These are phyloP conservation scores for Ganoderma sp. DNA, from an alignment of 1,284 basidiomycete species.

Conservation along the genomic window DNA sequence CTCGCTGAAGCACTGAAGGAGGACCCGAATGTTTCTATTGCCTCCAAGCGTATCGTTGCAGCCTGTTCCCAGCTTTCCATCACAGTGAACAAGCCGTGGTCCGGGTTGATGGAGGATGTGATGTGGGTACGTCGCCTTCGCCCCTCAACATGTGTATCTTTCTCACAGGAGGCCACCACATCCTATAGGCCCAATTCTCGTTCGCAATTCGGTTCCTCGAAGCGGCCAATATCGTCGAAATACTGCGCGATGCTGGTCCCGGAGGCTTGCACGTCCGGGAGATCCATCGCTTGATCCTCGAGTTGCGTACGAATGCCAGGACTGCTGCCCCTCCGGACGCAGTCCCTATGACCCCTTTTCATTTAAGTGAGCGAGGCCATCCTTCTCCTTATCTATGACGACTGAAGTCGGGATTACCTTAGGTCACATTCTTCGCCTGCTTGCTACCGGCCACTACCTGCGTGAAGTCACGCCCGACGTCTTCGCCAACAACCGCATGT, in stretches of 20 bases:
- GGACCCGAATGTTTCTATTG: conserved; percentile 58
- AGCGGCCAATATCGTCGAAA: conserved; percentile 36
- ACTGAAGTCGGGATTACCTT: no score
- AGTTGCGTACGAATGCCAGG: conserved; percentile 21
- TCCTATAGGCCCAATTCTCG: conserved; percentile 18
- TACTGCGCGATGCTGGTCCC: conserved; percentile 44
- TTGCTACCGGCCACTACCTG: conserved; percentile 40
- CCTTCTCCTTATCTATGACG: not conserved
- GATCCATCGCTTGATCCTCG: conserved; percentile 21
- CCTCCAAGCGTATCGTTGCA: conserved; percentile 63
- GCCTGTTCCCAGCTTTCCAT: conserved; percentile 65
- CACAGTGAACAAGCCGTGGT: conserved; percentile 51
- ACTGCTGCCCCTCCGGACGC: conserved; percentile 26
- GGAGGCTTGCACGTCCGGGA: conserved; percentile 38
- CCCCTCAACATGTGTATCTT: not conserved
- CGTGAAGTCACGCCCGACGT: conserved; percentile 40
- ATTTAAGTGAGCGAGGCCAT: conserved; percentile 12
- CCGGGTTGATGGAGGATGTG: conserved; percentile 22
- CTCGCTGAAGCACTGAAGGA: conserved; percentile 56
- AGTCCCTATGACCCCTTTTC: conserved; percentile 5
- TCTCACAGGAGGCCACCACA: not conserved
- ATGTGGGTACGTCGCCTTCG: conserved; percentile 16
- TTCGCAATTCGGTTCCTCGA: conserved; percentile 21
- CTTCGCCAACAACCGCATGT: conserved; percentile 42
- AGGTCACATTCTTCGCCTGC: conserved; percentile 39